Base-by-base conservation (phyloP, 352 stramenopile species). In the Globisporangium mamillatum region DNA sequence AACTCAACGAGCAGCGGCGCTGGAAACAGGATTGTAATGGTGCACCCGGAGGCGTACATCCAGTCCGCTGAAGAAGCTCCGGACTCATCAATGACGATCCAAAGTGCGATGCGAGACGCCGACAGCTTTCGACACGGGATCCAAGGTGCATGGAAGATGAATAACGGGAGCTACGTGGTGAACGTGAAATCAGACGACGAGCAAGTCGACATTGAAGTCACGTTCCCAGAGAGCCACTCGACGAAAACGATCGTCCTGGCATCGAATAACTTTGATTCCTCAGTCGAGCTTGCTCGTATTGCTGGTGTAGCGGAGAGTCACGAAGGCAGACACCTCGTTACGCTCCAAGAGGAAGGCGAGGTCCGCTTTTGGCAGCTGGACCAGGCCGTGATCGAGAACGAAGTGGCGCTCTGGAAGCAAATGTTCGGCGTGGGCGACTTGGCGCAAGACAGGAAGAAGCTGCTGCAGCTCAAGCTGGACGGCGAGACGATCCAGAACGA, bases 361-460 rank as follows among this genome's bases (percentile, higher is more conserved):
- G 41, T 90, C 8, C 73, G 83, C 5, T 60, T 88, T 10, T 92
- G 84, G 86, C 83, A 92, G 69, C 67, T 94, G 3, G 80, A 94
- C 25, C 62, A 75, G 44, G 60, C 63, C 5, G 62, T 71, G 12
- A 74, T 94, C 27, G 54, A 89, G 22, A 63, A 75, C 1, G 82
- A 92, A 27, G 56, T 86, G 20, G 58, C 66, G 44, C 56, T 89
- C 34, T 92, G 86, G 86, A 82, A 80, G 66, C 69, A 86, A 71
- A 90, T 94, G 82, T 92, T 86, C 64, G 79, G 80, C 12, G 66
- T 74, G 5, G 60, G 60, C 29, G 68, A 73, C 24, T 53, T 70
- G 22, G 24, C 27, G 27, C 54, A 74, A 4, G 32, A 41, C 2
- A 34, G 18, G 3, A 52, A 46, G 4, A 41, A 44, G 6, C 38